Evolutionary conservation across 2,329 filamentous ascomycete genomes (phyloP), one percentile per base, ranked within the genome.

Genomic region (Fusarium siculi): DNA sequence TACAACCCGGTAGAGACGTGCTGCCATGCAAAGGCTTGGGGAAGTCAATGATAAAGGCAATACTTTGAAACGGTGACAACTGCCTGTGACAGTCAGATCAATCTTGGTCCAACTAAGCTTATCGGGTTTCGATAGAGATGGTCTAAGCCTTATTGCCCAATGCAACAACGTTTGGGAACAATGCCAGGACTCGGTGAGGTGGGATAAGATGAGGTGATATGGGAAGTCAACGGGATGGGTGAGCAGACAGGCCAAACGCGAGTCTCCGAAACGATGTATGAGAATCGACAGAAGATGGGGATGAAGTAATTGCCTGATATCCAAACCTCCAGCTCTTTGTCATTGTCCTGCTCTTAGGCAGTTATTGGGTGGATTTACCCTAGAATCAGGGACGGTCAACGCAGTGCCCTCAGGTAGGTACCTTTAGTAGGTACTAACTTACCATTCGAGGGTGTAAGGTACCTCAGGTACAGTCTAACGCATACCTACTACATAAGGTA

Each of bases 211-310:
- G 43, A 56, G 34, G 39, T 39, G 69, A 55, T n/a, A 14, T 64
- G 37, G 40, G 39, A 32, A 63, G 60, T 40, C 32, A 50, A 56
- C 50, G 23, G 34, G 54, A 59, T 46, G 59, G 28, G 39, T 15
- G 32, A 52, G 30, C 52, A 43, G 44, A 53, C 57, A 54, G 49
- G 52, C 60, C 62, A 66, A 72, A 68, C 58, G 36, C 54, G 61
- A 68, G 46, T 72, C 58, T 14, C 70, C 66, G 66, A 76, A 67
- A 76, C 74, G 74, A 66, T 59, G 32, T 23, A 25, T 21, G 39
- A 43, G 58, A 57, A 42, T 60, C 42, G 52, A 60, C 19, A 66
- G 39, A 46, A 23, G 8, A 40, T 21, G 23, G 18, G 16, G 7
- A 12, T 28, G 23, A 16, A 40, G 23, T n/a, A 25, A 54, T 18